These are phyloP conservation scores for Mycotypha africana DNA, from an alignment of 371 early-diverging fungal species.

Conservation along the genomic window DNA sequence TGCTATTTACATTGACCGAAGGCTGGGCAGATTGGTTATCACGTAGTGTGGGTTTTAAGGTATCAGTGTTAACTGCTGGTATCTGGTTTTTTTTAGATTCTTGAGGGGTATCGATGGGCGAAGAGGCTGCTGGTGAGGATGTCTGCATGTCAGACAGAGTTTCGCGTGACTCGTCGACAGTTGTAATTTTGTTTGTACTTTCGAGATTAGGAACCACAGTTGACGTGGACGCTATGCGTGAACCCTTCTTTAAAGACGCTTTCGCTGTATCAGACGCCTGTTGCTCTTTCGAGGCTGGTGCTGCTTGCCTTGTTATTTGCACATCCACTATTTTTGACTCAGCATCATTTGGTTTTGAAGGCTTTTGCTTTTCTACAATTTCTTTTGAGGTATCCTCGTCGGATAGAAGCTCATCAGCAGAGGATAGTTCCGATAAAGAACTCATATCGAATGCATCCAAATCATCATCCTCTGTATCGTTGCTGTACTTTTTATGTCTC, in stretches of 20 bases:
- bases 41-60: neutral
- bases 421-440: constrained; percentile 36
- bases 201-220: too few relatives aligned
- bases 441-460: constrained; percentile 20
- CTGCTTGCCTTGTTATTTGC: neutral
- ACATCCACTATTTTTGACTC: neutral
- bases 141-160: neutral
- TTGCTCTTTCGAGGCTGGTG: neutral
- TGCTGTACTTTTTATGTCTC: constrained; percentile 1
- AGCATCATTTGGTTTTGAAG: neutral
- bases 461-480: constrained; percentile 4
- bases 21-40: neutral
- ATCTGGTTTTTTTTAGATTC: neutral
- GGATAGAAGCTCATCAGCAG: constrained; percentile 24
- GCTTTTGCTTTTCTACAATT: neutral
- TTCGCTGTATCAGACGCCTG: neutral
- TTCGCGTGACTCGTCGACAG: too few relatives aligned
- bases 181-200: too few relatives aligned
- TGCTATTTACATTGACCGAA: too few relatives aligned
- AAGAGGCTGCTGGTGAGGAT: neutral
- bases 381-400: too few relatives aligned
- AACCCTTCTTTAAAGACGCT: too few relatives aligned
- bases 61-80: neutral
- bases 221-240: too few relatives aligned
- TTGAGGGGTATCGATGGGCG: neutral